Evolutionary conservation across 78 protist genomes (phyloP), one percentile per base, ranked within the genome.

Genomic region (Monosiga brevicollis): DNA sequence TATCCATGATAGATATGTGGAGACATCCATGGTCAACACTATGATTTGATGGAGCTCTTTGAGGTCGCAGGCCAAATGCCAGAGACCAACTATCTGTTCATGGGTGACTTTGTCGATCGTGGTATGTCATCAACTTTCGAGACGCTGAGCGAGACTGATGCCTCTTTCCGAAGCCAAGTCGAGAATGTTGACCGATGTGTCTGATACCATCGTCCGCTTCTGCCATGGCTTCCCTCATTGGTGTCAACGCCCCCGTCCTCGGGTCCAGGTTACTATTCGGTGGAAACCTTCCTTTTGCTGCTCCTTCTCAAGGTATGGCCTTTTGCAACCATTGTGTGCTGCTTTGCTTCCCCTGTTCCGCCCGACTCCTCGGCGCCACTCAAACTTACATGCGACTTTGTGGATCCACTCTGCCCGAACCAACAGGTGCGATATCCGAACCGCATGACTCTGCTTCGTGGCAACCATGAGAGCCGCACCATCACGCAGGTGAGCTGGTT

Each of bases 101-200:
- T 97, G 96, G 99, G 99, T 29, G 99, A 98, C 89, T 98, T 96
- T 79, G 99, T 98, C 36, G 99, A 98, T 72, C 92, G 99, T 34
- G 99, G 99, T 76, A 94, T 90, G 78, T 95, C 92, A 89, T 49
- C 6, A 6, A 88, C 94, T 42, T 98, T 97, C 42, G 99, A 98
- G 85, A 96, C 99, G 2, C n/a, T n/a, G n/a, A n/a, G n/a, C n/a
- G n/a, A n/a, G n/a, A 49, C 91, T 97, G 88, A 85, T 95, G 42
- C 94, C 96, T 42, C 95, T 98, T 3, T 89, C 97, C 40, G 98
- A 97, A 29, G 88, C 96, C 70, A 97, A 97, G 89, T 98, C 91
- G 78, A 25, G 34, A 1, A 38, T 40, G 2, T 49, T 6, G 6
- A 15, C 15, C 15, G 6, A 15, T 49, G 62, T 49, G 62, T 15